Evolutionary conservation across 805 yeast genomes (phyloP).

Genomic region (Metschnikowia sp.): DNA sequence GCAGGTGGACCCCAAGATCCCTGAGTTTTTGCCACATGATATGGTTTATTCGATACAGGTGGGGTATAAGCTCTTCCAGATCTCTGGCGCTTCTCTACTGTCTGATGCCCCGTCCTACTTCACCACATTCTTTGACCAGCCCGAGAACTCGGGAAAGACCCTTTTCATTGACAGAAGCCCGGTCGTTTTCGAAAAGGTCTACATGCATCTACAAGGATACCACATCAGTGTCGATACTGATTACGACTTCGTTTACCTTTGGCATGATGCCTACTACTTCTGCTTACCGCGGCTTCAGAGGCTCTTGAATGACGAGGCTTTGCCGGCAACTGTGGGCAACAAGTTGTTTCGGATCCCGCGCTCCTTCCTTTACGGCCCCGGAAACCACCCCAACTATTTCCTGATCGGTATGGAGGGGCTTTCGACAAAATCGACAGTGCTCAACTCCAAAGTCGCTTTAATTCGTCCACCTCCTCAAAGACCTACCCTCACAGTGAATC

Average conservation of each 20-base stretch:
- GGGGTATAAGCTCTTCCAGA: constrained; percentile 57
- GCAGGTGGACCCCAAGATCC: constrained; percentile 44
- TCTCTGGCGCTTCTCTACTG: constrained; percentile 81
- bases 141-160: constrained; percentile 37
- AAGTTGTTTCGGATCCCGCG: constrained; percentile 57
- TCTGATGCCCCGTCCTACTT: constrained; percentile 89
- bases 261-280: constrained; percentile 71
- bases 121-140: constrained; percentile 59
- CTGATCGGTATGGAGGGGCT: constrained; percentile 56
- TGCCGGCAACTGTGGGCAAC: constrained; percentile 58
- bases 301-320: constrained; percentile 49
- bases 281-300: constrained; percentile 55
- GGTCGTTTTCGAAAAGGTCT: constrained; percentile 60
- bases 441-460: constrained; percentile 40
- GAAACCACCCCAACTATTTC: constrained; percentile 78
- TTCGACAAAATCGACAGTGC: constrained; percentile 42
- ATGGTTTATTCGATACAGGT: constrained; percentile 67
- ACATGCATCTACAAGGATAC: constrained; percentile 79
- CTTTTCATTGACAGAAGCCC: constrained; percentile 76
- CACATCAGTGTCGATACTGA: constrained; percentile 58
- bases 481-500: constrained; percentile 49
- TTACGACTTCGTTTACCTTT: constrained; percentile 56
- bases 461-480: constrained; percentile 78
- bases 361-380: constrained; percentile 50
- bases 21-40: constrained; percentile 61